These are phyloP conservation scores for Hansenula lynferdii DNA, from an alignment of 1,139 yeast genomes.

Conservation along the genomic window DNA sequence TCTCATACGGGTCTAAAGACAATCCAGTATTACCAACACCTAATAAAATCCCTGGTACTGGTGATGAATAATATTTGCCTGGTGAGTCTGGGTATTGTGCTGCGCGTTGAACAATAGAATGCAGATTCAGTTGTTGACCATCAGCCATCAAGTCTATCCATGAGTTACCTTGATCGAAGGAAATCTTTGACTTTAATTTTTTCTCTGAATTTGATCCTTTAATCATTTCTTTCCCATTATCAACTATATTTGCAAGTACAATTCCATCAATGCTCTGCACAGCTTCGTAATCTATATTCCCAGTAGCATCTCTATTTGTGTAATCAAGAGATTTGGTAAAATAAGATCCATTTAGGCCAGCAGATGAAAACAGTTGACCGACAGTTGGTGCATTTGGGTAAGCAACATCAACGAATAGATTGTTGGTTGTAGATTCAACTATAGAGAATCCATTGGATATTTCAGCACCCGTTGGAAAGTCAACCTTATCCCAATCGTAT, in stretches of 20 bases:
- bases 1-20: constrained; percentile 23
- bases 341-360: constrained; percentile 50
- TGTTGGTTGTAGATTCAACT: constrained; percentile 50
- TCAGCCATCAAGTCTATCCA: constrained; percentile 51
- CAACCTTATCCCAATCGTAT: constrained; percentile 41
- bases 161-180: constrained; percentile 61
- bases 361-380: constrained; percentile 51
- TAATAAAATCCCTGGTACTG: constrained; percentile 69
- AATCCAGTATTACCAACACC: constrained; percentile 54
- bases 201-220: constrained; percentile 18
- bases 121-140: constrained; percentile 25
- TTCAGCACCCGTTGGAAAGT: constrained; percentile 36
- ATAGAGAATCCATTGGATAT: constrained; percentile 35
- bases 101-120: constrained; percentile 18
- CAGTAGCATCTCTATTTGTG: constrained; percentile 35
- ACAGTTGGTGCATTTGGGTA: constrained; percentile 18
- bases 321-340: constrained; percentile 44
- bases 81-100: constrained; percentile 11
- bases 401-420: constrained; percentile 47
- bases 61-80: constrained; percentile 38
- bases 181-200: constrained; percentile 34
- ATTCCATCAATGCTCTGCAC: constrained; percentile 63
- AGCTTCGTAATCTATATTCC: constrained; percentile 38
- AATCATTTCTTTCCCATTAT: constrained; percentile 20
- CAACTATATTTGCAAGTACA: constrained; percentile 47